phyloP scores from a whole-genome alignment of 495 filamentous ascomycete genomes.

The Podospora anserina region DNA sequence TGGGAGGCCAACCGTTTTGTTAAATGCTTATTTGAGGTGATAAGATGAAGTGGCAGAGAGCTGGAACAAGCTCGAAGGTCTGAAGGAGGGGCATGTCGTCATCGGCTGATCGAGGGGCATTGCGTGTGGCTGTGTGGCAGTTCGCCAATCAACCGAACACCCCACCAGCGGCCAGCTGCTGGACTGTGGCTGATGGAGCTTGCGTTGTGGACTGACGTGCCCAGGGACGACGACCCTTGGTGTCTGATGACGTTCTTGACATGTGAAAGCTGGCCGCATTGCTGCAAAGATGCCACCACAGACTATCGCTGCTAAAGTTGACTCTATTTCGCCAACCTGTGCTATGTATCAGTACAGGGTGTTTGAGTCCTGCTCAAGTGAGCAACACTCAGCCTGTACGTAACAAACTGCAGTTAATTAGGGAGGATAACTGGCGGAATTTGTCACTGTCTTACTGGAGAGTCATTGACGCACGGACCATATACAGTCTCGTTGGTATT shows the following conservation, averaged over 20 bases:
- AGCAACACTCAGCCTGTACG: no score
- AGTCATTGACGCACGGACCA: not conserved
- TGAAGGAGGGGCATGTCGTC: constrained; percentile 29
- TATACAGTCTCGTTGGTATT: not conserved
- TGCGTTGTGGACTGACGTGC: not conserved
- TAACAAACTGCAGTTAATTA: no score
- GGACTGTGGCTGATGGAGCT: not conserved
- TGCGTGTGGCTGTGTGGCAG: constrained; percentile 8
- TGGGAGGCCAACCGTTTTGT: not conserved
- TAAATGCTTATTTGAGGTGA: not conserved
- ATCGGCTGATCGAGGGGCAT: constrained; percentile 25
- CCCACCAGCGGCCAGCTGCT: not conserved
- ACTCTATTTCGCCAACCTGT: no score
- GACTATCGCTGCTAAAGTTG: no score
- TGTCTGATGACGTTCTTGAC: not conserved
- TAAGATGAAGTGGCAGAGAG: constrained; percentile 15
- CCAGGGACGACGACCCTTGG: not conserved
- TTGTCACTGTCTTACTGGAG: no score
- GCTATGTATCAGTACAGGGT: no score
- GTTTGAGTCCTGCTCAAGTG: no score
- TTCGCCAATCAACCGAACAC: not conserved
- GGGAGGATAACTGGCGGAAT: no score
- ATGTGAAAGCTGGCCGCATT: constrained; percentile 15
- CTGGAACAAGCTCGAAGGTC: constrained; percentile 12
- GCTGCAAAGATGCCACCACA: not conserved